A percentile compares a stretch with the other conserved stretches of the same genome.
Evolutionary conservation across 768 basidiomycete species (phyloP).

Genomic region (Boletus rubropictus): DNA sequence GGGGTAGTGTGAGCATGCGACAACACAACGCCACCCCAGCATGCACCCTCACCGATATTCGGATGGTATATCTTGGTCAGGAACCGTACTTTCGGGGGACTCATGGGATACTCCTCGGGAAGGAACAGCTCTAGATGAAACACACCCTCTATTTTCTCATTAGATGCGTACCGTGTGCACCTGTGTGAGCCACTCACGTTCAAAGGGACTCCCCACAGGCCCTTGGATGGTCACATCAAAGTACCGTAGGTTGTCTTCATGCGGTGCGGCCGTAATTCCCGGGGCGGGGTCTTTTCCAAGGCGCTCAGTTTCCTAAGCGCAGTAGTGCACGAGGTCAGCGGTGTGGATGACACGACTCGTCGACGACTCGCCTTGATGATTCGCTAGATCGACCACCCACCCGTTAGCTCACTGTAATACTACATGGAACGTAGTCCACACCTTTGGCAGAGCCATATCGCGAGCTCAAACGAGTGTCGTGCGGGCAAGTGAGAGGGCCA

Average conservation of each 20-base stretch:
- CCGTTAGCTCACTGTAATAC: constrained; percentile 1
- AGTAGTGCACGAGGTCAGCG: constrained; percentile 17
- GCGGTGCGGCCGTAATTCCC: constrained; percentile 91
- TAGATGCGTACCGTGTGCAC: background rate
- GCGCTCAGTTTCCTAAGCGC: constrained; percentile 86
- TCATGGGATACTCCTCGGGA: constrained; percentile 99
- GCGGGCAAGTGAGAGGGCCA: constrained; percentile 10
- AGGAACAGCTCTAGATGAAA: constrained; percentile 97
- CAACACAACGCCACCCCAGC: constrained; percentile 11
- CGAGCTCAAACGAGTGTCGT: constrained; percentile 12
- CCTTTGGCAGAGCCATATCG: constrained; percentile 36
- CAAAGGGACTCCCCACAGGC: constrained; percentile 90
- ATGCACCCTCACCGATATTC: constrained; percentile 83
- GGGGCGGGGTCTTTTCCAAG: constrained; percentile 95
- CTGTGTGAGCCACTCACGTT: constrained; percentile 45
- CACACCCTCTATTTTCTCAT: constrained; percentile 60
- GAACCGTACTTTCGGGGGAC: constrained; percentile 96
- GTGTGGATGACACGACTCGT: constrained; percentile 16
- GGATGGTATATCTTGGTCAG: constrained; percentile 98
- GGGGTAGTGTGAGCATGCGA: constrained; percentile 21
- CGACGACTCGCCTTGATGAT: constrained; percentile 44
- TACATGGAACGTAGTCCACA: constrained; percentile 4
- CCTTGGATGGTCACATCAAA: constrained; percentile 98
- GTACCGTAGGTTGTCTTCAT: constrained; percentile 96
- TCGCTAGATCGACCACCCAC: constrained; percentile 31